These are phyloP conservation scores for Heliamphora exappendiculata DNA, from an alignment of 148 eudicot species.

Conservation along the genomic window DNA sequence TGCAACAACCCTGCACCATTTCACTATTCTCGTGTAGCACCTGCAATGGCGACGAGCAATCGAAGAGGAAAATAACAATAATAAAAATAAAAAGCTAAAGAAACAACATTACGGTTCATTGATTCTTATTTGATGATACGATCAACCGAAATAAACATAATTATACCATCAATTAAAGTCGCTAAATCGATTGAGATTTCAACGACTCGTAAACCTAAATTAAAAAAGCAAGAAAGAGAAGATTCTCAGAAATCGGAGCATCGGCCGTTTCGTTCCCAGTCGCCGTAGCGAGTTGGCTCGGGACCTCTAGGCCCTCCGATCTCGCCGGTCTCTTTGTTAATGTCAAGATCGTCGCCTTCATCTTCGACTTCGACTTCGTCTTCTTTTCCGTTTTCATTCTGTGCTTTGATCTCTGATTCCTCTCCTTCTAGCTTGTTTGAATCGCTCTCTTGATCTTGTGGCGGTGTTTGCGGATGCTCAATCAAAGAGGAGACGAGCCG, in stretches of 20 bases:
- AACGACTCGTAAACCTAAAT: neutral
- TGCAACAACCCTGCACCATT: no score
- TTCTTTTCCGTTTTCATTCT: constrained; percentile 1
- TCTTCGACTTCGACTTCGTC: constrained; percentile 15
- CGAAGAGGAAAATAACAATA: no score
- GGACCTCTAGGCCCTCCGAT: constrained; percentile 90
- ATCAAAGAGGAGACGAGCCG: constrained; percentile 31
- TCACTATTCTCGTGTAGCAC: no score
- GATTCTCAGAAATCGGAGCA: constrained; percentile 72
- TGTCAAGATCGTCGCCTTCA: constrained; percentile 27
- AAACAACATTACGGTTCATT: neutral
- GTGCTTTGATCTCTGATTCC: constrained; percentile 13
- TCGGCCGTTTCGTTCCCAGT: constrained; percentile 85
- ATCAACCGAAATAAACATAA: neutral
- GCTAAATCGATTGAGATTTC: neutral
- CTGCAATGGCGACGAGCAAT: no score
- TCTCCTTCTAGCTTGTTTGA: constrained; percentile 13
- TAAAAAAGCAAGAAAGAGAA: no score
- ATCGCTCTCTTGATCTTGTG: constrained; percentile 4
- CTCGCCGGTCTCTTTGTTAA: constrained; percentile 76
- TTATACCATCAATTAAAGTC: neutral
- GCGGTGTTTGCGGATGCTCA: constrained; percentile 17
- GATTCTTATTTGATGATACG: neutral
- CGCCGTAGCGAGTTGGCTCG: constrained; percentile 90
- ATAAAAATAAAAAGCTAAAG: neutral